Evolutionary conservation across 2,329 filamentous ascomycete species (phyloP), one percentile per base, ranked within the genome.

Genomic region (Lachnellula suecica): DNA sequence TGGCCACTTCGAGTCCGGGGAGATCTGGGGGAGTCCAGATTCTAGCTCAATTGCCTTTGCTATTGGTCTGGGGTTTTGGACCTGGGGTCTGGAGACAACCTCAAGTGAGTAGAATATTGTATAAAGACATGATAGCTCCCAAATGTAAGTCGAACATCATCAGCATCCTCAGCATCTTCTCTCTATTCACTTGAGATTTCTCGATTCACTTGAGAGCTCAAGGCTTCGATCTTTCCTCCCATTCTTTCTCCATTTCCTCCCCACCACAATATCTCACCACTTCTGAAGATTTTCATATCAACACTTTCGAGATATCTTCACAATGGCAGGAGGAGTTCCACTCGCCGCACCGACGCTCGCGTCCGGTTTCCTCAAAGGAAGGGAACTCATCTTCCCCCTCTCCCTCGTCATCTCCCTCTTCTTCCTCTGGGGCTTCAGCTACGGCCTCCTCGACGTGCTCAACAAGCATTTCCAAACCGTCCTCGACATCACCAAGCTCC

Each of bases 401-500:
- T 74, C 63, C 59, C 79, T 57, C 63, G 89, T 94, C 25, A 88
- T 88, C 3, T 79, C 93, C 6, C 74, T 96, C 0, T 95, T 96
- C 71, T 83, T 96, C 58, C 73, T 96, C 3, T 95, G 91, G 91
- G 91, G 91, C 0, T 87, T 96, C 55, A 91, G 90, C 0, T 96
- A 96, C 61, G 91, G 91, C 1, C 78, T 96, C 2, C 75, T 96
- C 6, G 90, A 93, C 64, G 87, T 87, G 0, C 79, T 96, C 24
- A 96, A 96, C 66, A 79, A 79, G 20, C 85, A 83, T 17, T 84
- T 90, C 51, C 84, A 87, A 38, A 67, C 72, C 10, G 80, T 89
- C 7, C 63, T 79, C 24, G 88, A 88, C n/a, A 60, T 64, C 77
- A 79, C 77, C 1, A 70, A 76, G 1, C 78, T 81, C 10, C 78